These are phyloP conservation scores for Trametes maxima DNA, from an alignment of 768 basidiomycete genomes.

Conservation along the genomic window DNA sequence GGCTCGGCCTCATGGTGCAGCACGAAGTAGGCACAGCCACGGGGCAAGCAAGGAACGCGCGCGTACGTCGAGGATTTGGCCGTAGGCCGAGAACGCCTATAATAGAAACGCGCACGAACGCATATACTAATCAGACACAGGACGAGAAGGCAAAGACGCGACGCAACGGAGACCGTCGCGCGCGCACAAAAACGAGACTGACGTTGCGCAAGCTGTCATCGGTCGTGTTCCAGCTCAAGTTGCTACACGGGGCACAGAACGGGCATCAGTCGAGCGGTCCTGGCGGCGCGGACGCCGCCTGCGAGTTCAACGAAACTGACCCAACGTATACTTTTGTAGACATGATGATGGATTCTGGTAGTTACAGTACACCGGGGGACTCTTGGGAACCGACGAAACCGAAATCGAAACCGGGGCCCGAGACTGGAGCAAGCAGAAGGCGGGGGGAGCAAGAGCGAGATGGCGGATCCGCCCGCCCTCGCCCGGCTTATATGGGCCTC, in stretches of 20 bases:
- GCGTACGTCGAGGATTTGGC: slow-evolving; percentile 90
- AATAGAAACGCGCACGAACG: slow-evolving; percentile 41
- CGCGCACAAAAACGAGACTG: slow-evolving; percentile 55
- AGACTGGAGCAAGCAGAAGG: slow-evolving; percentile 53
- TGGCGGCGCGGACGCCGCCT: slow-evolving; percentile 36
- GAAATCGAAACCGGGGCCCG: slow-evolving; percentile 55
- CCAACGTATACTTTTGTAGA: slow-evolving; percentile 90
- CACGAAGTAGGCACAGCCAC: slow-evolving; percentile 25
- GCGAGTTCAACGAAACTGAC: slow-evolving; percentile 67
- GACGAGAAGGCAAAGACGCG: slow-evolving; percentile 10
- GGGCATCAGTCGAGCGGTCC: slow-evolving; percentile 39
- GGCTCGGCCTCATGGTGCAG: slow-evolving; percentile 11
- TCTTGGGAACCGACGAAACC: slow-evolving; percentile 55
- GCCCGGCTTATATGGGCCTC: slow-evolving; percentile 43
- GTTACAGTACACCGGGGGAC: slow-evolving; percentile 56
- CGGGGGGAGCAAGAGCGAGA: slow-evolving; percentile 32
- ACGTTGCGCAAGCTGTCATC: slow-evolving; percentile 89
- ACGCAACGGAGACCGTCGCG: slow-evolving; percentile 24
- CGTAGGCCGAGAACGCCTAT: slow-evolving; percentile 83
- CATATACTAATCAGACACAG: slow-evolving; percentile 53
- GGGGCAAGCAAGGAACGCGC: slow-evolving; percentile 13
- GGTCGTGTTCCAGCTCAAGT: slow-evolving; percentile 95
- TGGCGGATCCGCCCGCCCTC: slow-evolving; percentile 7
- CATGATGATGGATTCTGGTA: slow-evolving; percentile 50
- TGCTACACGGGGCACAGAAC: slow-evolving; percentile 60